A percentile compares a stretch with the other conserved stretches of the same genome.
phyloP scores from a whole-genome alignment of 345 rosid species.

The Pelargonium nanum region DNA sequence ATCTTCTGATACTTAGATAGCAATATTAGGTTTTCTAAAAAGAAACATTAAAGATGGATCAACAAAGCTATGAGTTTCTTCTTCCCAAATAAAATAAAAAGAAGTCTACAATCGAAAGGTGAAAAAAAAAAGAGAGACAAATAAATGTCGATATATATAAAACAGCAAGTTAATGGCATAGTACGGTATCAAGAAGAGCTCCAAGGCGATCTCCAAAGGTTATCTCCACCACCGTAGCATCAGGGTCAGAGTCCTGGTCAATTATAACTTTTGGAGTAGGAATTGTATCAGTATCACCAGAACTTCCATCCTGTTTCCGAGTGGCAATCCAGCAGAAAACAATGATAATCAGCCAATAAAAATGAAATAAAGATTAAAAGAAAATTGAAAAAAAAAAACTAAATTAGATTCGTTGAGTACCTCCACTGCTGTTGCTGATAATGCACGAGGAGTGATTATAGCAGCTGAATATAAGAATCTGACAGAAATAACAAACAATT shows the following conservation, averaged over 20 bases:
- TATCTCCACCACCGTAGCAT: constrained; percentile 76
- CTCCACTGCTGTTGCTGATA: constrained; percentile 66
- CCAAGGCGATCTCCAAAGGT: constrained; percentile 99
- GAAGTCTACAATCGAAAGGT: background rate
- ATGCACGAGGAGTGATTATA: constrained; percentile 33
- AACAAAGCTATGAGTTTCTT: background rate
- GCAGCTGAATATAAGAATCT: constrained; percentile 40
- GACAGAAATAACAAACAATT: constrained; percentile 14
- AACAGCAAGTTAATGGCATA: constrained; percentile 1
- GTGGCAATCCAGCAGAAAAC: constrained; percentile 6
- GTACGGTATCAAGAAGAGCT: constrained; percentile 87
- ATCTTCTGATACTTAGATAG: background rate
- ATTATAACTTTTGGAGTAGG: constrained; percentile 92
- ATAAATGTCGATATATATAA: background rate
- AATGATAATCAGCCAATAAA: background rate
- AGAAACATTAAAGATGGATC: constrained; percentile 10
- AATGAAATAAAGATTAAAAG: background rate
- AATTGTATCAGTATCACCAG: constrained; percentile 42
- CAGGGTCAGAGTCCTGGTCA: constrained; percentile 85
- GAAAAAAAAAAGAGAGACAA: background rate
- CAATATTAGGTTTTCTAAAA: constrained; percentile 8
- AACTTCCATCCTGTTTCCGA: constrained; percentile 49
- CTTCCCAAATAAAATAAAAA: background rate
- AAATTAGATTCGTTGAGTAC: constrained; percentile 24
- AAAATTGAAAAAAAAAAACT: constrained; percentile 4